These are phyloP conservation scores for Leptographium wingfieldii DNA, from an alignment of 2,329 filamentous ascomycete genomes.

Conservation along the genomic window DNA sequence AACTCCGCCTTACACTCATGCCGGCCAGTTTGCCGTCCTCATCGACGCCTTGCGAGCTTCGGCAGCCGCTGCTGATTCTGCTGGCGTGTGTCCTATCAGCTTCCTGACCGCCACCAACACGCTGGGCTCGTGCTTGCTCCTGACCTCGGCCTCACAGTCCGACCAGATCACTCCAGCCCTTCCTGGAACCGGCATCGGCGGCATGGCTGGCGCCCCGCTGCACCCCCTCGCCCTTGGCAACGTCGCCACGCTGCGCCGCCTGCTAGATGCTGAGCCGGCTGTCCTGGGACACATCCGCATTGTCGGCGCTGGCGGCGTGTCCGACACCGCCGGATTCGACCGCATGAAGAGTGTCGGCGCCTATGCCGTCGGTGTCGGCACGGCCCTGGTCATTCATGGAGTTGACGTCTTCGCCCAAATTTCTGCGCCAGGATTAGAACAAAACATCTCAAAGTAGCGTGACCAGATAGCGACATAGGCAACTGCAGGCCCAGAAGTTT, in stretches of 20 bases:
- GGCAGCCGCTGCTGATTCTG: constrained; percentile 12
- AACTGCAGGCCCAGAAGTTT: not conserved
- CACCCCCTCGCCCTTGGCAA: constrained; percentile 67
- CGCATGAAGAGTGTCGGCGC: constrained; percentile 59
- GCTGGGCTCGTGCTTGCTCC: constrained; percentile 53
- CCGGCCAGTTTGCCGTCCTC: constrained; percentile 49
- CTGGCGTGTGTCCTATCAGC: constrained; percentile 30
- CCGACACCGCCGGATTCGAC: constrained; percentile 46
- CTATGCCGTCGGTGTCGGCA: constrained; percentile 53
- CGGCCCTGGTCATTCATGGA: constrained; percentile 53
- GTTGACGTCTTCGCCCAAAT: constrained; percentile 51
- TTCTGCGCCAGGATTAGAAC: constrained; percentile 27
- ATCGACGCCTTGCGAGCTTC: constrained; percentile 32
- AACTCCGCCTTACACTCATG: constrained; percentile 63
- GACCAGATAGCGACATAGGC: not conserved
- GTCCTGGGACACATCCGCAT: constrained; percentile 43
- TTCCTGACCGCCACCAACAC: constrained; percentile 68
- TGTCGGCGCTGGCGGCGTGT: constrained; percentile 62
- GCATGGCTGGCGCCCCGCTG: constrained; percentile 58
- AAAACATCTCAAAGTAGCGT: not conserved
- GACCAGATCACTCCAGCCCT: constrained; percentile 29
- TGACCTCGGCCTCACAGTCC: constrained; percentile 20
- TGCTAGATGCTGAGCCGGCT: constrained; percentile 38
- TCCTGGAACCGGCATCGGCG: constrained; percentile 48
- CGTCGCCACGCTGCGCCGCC: constrained; percentile 49